Evolutionary conservation across 140 eudicot genomes (phyloP).

Genomic region (Erigeron philadelphicus): DNA sequence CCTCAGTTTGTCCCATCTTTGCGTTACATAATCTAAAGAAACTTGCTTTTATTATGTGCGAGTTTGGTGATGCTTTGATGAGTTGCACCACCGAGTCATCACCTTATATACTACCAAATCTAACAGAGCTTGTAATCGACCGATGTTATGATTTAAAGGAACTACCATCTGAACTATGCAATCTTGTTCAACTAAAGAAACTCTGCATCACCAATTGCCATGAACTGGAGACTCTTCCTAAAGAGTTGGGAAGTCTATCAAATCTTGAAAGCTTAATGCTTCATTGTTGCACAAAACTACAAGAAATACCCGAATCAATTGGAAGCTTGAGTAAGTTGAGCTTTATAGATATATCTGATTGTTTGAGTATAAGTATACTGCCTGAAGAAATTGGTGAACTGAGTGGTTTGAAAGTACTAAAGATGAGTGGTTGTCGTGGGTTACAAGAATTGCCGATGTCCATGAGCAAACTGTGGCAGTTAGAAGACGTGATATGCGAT

Average conservation of each 20-base stretch:
- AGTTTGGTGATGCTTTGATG: not conserved
- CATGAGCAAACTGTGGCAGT: not conserved
- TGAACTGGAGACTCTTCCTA: conserved; percentile 4
- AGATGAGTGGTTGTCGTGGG: conserved; percentile 8
- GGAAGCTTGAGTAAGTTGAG: not conserved
- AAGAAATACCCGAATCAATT: not conserved
- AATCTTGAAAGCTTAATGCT: conserved; percentile 5
- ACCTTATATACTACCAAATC: not conserved
- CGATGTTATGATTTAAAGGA: conserved; percentile 1
- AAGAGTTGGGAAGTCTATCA: not conserved
- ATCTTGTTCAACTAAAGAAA: not conserved
- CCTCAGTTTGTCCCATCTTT: not conserved
- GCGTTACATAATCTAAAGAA: not conserved
- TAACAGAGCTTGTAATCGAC: not conserved
- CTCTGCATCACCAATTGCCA: conserved; percentile 9
- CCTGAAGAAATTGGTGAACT: conserved; percentile 10
- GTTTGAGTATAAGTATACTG: not conserved
- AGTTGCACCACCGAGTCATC: not conserved
- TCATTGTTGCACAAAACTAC: conserved; percentile 15
- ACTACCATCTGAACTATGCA: conserved; percentile 4
- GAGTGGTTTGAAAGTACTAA: not conserved
- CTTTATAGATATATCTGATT: conserved; percentile 7
- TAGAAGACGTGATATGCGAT: conserved; percentile 8
- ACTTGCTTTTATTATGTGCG: not conserved
- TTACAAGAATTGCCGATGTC: not conserved